A percentile compares a stretch with the other conserved stretches of the same genome.
Conservation (phyloP, 495 filamentous ascomycete genomes). For the Talaromyces nanjingensis region DNA sequence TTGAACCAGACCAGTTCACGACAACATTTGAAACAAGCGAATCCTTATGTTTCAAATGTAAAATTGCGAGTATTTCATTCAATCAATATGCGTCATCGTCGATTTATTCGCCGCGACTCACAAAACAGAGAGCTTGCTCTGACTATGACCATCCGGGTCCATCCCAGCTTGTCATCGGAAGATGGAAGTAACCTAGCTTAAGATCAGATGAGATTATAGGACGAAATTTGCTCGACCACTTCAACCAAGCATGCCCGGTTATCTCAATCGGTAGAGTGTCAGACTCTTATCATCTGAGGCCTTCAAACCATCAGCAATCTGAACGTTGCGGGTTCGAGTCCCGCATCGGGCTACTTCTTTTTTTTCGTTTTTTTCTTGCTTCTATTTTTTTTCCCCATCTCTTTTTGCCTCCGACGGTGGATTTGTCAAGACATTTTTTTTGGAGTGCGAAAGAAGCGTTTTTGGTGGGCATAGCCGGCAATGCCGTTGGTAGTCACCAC, state of each 20-base stretch:
- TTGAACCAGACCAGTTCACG: background rate
- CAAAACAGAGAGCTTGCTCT: too few species aligned
- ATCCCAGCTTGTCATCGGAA: background rate
- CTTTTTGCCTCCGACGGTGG: background rate
- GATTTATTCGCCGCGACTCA: background rate
- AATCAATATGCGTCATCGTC: background rate
- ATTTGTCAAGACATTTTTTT: background rate
- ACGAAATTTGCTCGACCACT: background rate
- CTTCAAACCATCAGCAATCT: background rate
- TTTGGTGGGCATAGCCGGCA: too few species aligned
- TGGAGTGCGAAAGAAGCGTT: background rate
- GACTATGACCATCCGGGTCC: background rate
- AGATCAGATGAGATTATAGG: background rate
- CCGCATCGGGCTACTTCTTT: conserved; percentile 1
- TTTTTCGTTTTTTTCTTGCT: background rate
- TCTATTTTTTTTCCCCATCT: background rate
- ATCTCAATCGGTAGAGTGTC: conserved; percentile 6
- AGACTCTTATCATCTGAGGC: conserved; percentile 5
- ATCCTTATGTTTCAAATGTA: background rate
- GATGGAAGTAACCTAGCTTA: background rate
- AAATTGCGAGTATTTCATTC: background rate
- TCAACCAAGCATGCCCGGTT: conserved; percentile 2
- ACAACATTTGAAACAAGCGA: background rate
- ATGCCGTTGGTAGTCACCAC: too few species aligned
- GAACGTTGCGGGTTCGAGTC: conserved; percentile 5